These are phyloP conservation scores for Clonostachys rhizophaga DNA, from an alignment of 2,329 filamentous ascomycete species.

Conservation along the genomic window DNA sequence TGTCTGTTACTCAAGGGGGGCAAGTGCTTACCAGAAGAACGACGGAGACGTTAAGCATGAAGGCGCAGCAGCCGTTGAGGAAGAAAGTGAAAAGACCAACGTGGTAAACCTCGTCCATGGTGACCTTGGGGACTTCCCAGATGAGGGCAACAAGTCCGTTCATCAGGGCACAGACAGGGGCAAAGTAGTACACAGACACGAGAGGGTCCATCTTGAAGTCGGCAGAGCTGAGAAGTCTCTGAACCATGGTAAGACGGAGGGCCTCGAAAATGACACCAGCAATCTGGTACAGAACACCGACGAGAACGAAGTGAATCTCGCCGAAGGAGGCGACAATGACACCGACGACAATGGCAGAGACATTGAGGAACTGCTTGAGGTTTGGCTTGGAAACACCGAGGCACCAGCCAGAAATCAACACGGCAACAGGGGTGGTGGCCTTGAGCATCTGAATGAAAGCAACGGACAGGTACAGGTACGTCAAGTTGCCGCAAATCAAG, in stretches of 20 bases:
- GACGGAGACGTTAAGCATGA: constrained; percentile 79
- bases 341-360: constrained; percentile 90
- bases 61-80: constrained; percentile 72
- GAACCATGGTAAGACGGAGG: constrained; percentile 77
- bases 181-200: constrained; percentile 87
- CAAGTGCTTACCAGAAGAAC: constrained; percentile 69
- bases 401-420: constrained; percentile 83
- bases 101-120: constrained; percentile 65
- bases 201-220: constrained; percentile 92
- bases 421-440: constrained; percentile 92
- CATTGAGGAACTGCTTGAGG: constrained; percentile 83
- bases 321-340: constrained; percentile 92
- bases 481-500: constrained; percentile 93
- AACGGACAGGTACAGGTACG: constrained; percentile 91
- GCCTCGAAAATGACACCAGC: constrained; percentile 79
- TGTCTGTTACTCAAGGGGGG: too few relatives aligned
- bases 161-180: constrained; percentile 78
- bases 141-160: constrained; percentile 70
- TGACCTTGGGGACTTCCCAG: constrained; percentile 68
- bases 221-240: constrained; percentile 73
- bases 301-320: constrained; percentile 87
- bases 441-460: constrained; percentile 99
- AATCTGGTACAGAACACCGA: constrained; percentile 75
- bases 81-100: constrained; percentile 71
- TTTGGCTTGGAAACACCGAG: constrained; percentile 82